Base-by-base conservation (phyloP, 331 rosid species). In the Erythrophleum ivorense region DNA sequence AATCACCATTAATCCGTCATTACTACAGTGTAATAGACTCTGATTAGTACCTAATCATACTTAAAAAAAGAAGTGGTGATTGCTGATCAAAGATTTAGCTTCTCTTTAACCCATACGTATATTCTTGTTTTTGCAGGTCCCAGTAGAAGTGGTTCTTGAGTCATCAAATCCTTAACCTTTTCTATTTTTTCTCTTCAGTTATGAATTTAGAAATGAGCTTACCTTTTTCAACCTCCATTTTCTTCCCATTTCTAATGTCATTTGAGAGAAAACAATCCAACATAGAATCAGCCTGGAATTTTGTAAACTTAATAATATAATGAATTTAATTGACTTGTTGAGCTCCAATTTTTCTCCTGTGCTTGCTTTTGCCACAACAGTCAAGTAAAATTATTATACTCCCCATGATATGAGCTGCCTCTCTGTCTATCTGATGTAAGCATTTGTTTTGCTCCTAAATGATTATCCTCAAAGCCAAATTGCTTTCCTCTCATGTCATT, bases 381-480 rank as follows among this genome's bases (percentile, higher is more conserved):
- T 91, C 86, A 76, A 77, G 54, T 60, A 82, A 59, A 88, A 92
- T 91, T 85, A 92, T 87, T 89, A 65, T 83, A 83, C 86, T 66
- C 86, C n/a, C 90, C 91, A 88, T 89, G 83, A 87, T 82, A 43
- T 80, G 83, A 87, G 73, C 73, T 80, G 54, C 81, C 76, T 87
- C 81, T 81, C 48, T 83, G 80, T 80, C 80, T 80, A 50, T 80
- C 36, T 84, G 88, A 91, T 83, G 97, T 84, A 87, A 89, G 88
- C 96, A 87, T 70, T 58, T 78, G 21, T 79, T 85, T 84, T 69
- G 82, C 84, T 73, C 87, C 45, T 83, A 88, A 89, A 89, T 86
- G 81, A 95, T 89, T 91, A 89, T 90, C 97, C 96, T 83, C 82
- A 84, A 76, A 84, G 84, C 70, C 88, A 80, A 84, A 79, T 85